phyloP scores from a whole-genome alignment of 768 basidiomycete species.

The Boletus subcaerulescens region DNA sequence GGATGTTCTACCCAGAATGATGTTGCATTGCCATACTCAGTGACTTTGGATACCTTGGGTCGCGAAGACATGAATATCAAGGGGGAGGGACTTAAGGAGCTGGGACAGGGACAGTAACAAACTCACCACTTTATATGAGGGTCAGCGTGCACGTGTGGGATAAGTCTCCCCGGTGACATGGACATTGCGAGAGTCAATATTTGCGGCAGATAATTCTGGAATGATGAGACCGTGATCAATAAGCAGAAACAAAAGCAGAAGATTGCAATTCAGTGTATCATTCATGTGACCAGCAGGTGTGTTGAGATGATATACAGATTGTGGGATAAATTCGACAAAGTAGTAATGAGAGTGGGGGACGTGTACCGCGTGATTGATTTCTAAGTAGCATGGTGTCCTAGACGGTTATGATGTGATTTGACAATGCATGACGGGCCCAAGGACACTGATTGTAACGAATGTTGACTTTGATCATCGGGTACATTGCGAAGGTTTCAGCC shows the following conservation, averaged over 20 bases:
- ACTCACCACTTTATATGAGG: constrained; percentile 9
- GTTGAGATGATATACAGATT: constrained; percentile 19
- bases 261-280: constrained; percentile 4
- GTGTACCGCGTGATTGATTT: constrained; percentile 9
- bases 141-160: neutral
- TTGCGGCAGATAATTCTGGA: constrained; percentile 4
- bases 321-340: constrained; percentile 9
- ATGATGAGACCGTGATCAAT: constrained; percentile 11
- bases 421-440: neutral
- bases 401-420: neutral
- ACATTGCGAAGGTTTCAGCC: too few relatives aligned
- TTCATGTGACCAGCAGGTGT: constrained; percentile 13
- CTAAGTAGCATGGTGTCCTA: constrained; percentile 14
- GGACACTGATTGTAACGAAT: too few relatives aligned
- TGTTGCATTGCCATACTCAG: constrained; percentile 52
- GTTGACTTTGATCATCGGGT: too few relatives aligned
- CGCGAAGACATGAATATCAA: constrained; percentile 38
- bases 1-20: constrained; percentile 73
- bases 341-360: constrained; percentile 7
- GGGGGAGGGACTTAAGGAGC: neutral
- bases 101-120: neutral
- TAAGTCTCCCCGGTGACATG: neutral
- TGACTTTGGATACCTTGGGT: constrained; percentile 42
- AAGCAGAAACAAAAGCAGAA: neutral
- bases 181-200: neutral